These are phyloP conservation scores for Gonium pectorale DNA, from an alignment of 139 green algal species.

Conservation along the genomic window DNA sequence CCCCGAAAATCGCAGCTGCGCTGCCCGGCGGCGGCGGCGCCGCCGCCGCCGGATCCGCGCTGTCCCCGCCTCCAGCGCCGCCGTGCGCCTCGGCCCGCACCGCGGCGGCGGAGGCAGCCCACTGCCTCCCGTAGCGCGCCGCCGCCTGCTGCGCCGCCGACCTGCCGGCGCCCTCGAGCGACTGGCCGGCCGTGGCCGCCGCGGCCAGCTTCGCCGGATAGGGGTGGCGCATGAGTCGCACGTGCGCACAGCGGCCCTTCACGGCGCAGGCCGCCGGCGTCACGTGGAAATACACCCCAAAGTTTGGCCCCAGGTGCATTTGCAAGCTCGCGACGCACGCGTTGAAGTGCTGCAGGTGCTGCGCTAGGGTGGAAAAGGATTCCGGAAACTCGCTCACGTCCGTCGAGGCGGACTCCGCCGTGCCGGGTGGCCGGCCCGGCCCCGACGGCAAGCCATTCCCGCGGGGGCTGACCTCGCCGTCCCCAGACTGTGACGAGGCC, in stretches of 20 bases:
- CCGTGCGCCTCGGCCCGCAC: no score
- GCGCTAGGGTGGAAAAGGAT: not conserved
- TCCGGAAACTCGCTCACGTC: not conserved
- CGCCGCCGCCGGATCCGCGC: not conserved
- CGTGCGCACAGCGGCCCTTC: conserved; percentile 18
- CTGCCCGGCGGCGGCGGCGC: conserved; percentile 7
- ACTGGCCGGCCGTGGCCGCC: not conserved
- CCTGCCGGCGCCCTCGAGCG: no score
- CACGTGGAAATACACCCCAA: conserved; percentile 40
- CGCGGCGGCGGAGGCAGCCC: no score
- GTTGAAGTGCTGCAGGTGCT: conserved; percentile 30
- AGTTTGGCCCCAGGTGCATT: conserved; percentile 30
- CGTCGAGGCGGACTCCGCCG: conserved; percentile 17
- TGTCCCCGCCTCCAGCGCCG: not conserved
- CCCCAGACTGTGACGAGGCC: not conserved
- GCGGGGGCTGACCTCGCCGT: not conserved
- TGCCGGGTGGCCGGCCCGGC: conserved; percentile 3
- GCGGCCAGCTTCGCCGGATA: conserved; percentile 23
- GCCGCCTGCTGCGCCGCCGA: no score
- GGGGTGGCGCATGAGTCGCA: conserved; percentile 29
- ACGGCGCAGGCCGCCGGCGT: conserved; percentile 18
- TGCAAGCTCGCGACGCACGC: conserved; percentile 6
- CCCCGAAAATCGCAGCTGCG: conserved; percentile 16
- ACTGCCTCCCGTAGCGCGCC: no score
- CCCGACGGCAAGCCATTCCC: not conserved